Percentiles rank a stretch among this genome's conserved stretches.
These are phyloP conservation scores for Antarctomyces pellizariae DNA, from an alignment of 495 filamentous ascomycete species.

Conservation along the genomic window DNA sequence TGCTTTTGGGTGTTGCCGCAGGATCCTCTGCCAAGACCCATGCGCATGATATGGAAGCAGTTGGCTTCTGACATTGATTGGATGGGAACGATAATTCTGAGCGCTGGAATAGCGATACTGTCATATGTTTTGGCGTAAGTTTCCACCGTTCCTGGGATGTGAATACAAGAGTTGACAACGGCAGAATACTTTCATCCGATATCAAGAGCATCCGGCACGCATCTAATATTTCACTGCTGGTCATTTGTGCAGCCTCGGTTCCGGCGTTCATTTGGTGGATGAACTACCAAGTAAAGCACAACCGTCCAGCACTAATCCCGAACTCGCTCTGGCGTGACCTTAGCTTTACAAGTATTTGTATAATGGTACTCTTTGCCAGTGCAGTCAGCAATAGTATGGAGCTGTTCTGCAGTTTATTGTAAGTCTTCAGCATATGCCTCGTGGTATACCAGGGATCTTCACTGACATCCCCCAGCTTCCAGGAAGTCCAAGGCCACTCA, in stretches of 20 bases:
- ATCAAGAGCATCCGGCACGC: constrained; percentile 16
- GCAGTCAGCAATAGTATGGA: constrained; percentile 27
- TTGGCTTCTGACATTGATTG: constrained; percentile 22
- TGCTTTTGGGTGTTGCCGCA: constrained; percentile 13
- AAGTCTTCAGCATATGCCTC: constrained; percentile 2
- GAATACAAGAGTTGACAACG: constrained; percentile 3
- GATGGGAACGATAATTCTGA: constrained; percentile 21
- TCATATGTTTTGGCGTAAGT: constrained; percentile 21
- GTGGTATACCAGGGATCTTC: no score
- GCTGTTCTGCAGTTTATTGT: constrained; percentile 22
- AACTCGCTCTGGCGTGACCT: constrained; percentile 29
- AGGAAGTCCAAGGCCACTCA: constrained; percentile 21
- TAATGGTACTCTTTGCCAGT: constrained; percentile 25
- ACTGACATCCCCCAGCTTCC: no score
- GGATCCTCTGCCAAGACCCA: constrained; percentile 5
- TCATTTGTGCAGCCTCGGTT: constrained; percentile 16
- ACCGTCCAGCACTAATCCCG: constrained; percentile 26
- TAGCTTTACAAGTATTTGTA: constrained; percentile 24
- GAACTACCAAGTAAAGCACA: constrained; percentile 16
- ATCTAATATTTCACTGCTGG: constrained; percentile 19
- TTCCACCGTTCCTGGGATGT: constrained; percentile 1
- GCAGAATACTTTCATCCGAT: neutral
- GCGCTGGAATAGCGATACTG: constrained; percentile 18
- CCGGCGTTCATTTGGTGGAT: constrained; percentile 25
- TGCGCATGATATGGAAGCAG: constrained; percentile 2